A percentile compares a stretch with the other conserved stretches of the same genome.
Evolutionary conservation across 805 yeast species (phyloP).

Genomic region (Sugiyamaella chiloensis): DNA sequence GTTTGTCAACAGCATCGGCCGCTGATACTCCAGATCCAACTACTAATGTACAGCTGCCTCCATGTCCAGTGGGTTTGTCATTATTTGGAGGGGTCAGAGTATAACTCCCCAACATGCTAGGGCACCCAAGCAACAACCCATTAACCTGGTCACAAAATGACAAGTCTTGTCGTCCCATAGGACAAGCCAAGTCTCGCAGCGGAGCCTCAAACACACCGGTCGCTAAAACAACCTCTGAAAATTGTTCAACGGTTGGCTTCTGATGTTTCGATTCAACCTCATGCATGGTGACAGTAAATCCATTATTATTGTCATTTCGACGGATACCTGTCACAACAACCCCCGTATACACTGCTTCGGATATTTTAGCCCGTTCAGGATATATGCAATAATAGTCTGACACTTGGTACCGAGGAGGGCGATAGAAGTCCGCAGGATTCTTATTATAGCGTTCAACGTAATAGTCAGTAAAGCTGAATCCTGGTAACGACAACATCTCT

Average conservation of each 20-base stretch:
- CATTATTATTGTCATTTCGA: neutral
- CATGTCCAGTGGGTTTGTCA: neutral
- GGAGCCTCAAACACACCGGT: slow-evolving; percentile 29
- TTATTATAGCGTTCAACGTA: slow-evolving; percentile 14
- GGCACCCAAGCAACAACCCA: neutral
- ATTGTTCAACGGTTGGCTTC: neutral
- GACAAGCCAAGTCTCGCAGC: neutral
- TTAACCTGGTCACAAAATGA: neutral
- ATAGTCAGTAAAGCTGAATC: slow-evolving; percentile 28
- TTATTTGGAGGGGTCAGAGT: slow-evolving; percentile 5
- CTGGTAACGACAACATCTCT: slow-evolving; percentile 36
- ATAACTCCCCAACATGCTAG: slow-evolving; percentile 1
- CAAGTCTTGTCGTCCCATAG: neutral
- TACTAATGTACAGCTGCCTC: slow-evolving; percentile 18
- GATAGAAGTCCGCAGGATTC: slow-evolving; percentile 20
- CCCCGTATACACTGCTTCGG: slow-evolving; percentile 15
- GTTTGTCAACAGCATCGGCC: slow-evolving; percentile 31
- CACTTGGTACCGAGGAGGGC: slow-evolving; percentile 31
- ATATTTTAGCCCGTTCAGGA: slow-evolving; percentile 27
- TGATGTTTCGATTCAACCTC: neutral
- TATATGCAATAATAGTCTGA: slow-evolving; percentile 29
- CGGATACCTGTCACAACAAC: slow-evolving; percentile 17
- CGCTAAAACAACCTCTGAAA: slow-evolving; percentile 24
- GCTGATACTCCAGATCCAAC: slow-evolving; percentile 36
- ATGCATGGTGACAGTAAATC: neutral